phyloP scores from a whole-genome alignment of 495 filamentous ascomycete genomes.

The Annulohypoxylon maeteangense region DNA sequence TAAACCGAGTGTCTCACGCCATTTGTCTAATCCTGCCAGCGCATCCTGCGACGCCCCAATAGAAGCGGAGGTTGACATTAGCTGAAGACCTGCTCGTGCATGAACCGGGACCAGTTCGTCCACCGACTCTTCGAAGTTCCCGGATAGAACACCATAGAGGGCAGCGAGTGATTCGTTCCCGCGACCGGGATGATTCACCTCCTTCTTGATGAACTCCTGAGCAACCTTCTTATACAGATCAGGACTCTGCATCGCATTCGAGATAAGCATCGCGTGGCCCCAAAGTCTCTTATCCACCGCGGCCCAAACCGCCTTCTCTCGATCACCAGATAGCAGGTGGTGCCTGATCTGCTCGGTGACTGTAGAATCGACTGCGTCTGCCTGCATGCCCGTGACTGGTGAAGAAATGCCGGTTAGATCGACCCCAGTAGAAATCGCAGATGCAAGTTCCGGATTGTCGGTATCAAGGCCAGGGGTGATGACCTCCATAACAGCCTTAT shows the following conservation, averaged over 20 bases:
- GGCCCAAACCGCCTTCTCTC: slow-evolving; percentile 91
- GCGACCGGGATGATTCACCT: slow-evolving; percentile 80
- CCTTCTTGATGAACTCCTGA: slow-evolving; percentile 91
- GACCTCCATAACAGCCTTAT: slow-evolving; percentile 75
- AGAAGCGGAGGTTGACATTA: slow-evolving; percentile 76
- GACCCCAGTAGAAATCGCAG: slow-evolving; percentile 39
- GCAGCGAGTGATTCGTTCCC: slow-evolving; percentile 88
- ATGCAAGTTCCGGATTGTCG: slow-evolving; percentile 45
- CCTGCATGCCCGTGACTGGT: slow-evolving; percentile 44
- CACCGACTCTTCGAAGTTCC: slow-evolving; percentile 92
- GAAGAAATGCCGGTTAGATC: slow-evolving; percentile 41
- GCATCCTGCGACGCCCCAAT: slow-evolving; percentile 74
- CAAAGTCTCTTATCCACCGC: slow-evolving; percentile 94
- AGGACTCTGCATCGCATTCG: slow-evolving; percentile 73
- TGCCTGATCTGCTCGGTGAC: slow-evolving; percentile 75
- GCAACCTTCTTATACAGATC: slow-evolving; percentile 87
- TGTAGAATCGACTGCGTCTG: slow-evolving; percentile 73
- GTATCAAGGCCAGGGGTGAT: slow-evolving; percentile 69
- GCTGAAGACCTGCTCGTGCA: slow-evolving; percentile 89
- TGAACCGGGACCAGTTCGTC: slow-evolving; percentile 97
- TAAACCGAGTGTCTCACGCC: slow-evolving; percentile 88
- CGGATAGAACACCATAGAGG: slow-evolving; percentile 91
- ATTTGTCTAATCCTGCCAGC: slow-evolving; percentile 86
- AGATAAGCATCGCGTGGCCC: slow-evolving; percentile 94
- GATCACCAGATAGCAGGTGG: slow-evolving; percentile 79